A percentile compares a stretch with the other conserved stretches of the same genome.
phyloP scores from a whole-genome alignment of 2,329 filamentous ascomycete species.

The Pyricularia pennisetigena region DNA sequence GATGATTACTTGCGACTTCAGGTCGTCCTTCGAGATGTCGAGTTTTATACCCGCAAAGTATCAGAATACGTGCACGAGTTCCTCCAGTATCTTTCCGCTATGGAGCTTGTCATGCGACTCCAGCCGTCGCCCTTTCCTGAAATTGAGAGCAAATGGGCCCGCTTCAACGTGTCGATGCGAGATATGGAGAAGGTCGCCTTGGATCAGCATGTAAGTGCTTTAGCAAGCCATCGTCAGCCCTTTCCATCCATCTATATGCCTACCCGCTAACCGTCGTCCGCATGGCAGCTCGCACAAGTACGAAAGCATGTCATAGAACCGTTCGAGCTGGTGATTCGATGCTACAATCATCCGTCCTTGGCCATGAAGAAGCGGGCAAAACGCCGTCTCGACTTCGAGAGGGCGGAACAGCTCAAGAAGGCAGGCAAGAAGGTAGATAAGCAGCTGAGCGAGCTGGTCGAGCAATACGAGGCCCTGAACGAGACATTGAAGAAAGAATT shows the following conservation, averaged over 20 bases:
- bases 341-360: conserved; percentile 71
- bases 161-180: conserved; percentile 77
- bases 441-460: conserved; percentile 72
- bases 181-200: conserved; percentile 78
- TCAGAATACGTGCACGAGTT: conserved; percentile 74
- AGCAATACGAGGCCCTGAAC: conserved; percentile 86
- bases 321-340: conserved; percentile 27
- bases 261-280: conserved; percentile 9
- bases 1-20: conserved; percentile 90
- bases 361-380: conserved; percentile 94
- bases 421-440: conserved; percentile 79
- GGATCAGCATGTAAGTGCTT: conserved; percentile 63
- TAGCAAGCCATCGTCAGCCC: conserved; percentile 9
- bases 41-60: conserved; percentile 78
- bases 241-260: neutral
- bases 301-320: conserved; percentile 74
- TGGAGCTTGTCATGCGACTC: conserved; percentile 70
- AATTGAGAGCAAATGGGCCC: conserved; percentile 88
- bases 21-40: conserved; percentile 87
- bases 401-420: conserved; percentile 66
- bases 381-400: conserved; percentile 80
- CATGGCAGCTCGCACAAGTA: conserved; percentile 48
- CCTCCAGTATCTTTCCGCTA: conserved; percentile 67
- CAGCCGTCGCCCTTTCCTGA: conserved; percentile 69
- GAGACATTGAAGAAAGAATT: conserved; percentile 89